A percentile compares a stretch with the other conserved stretches of the same genome.
These are phyloP conservation scores for Pichia sp. DNA, from an alignment of 1,139 yeast genomes.

Conservation along the genomic window DNA sequence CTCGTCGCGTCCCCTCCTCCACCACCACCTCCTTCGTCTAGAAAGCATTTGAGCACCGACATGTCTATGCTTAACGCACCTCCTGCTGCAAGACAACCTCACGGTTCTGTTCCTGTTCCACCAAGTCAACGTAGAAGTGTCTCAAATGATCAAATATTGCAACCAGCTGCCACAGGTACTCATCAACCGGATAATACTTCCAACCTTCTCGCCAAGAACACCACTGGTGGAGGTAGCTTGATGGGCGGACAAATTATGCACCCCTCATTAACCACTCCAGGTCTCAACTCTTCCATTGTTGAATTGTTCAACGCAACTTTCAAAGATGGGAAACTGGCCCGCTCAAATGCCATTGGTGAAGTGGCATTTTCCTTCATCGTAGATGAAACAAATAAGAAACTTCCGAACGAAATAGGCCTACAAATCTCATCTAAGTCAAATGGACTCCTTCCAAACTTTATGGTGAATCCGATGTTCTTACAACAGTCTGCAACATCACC, in stretches of 20 bases:
- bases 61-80: conserved; percentile 5
- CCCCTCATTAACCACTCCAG: conserved; percentile 50
- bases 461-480: conserved; percentile 43
- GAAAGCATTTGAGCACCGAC: conserved; percentile 39
- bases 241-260: conserved; percentile 42
- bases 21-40: conserved; percentile 73
- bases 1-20: conserved; percentile 24
- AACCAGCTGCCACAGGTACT: conserved; percentile 23
- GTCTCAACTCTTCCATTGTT: conserved; percentile 72
- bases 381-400: conserved; percentile 25
- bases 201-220: conserved; percentile 25
- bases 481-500: conserved; percentile 30
- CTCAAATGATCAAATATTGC: conserved; percentile 15
- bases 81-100: conserved; percentile 21
- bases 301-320: conserved; percentile 75
- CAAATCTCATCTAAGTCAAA: conserved; percentile 30
- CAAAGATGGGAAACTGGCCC: conserved; percentile 56
- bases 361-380: conserved; percentile 63
- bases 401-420: conserved; percentile 30
- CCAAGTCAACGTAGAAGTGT: conserved; percentile 30
- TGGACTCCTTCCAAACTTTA: conserved; percentile 33
- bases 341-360: conserved; percentile 71
- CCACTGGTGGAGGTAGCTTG: conserved; percentile 32
- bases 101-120: conserved; percentile 31
- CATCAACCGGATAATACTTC: conserved; percentile 13